Evolutionary conservation across 2,329 filamentous ascomycete genomes (phyloP).

Genomic region (Aspergillus alliaceus): DNA sequence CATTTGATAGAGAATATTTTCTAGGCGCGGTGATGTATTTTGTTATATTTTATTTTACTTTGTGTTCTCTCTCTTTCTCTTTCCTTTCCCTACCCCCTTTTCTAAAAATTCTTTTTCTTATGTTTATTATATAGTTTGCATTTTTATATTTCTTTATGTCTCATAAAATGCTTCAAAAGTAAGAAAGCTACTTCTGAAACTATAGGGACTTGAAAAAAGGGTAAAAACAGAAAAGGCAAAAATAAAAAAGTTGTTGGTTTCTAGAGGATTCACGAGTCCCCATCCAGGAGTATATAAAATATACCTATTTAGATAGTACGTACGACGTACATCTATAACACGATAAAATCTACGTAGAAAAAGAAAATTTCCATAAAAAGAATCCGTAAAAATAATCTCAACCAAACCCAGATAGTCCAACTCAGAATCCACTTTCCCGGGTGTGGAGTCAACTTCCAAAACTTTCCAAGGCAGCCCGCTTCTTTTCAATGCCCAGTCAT

Average conservation of each 20-base stretch:
- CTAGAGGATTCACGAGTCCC: not conserved
- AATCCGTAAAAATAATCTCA: constrained; percentile 1
- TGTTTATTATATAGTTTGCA: not conserved
- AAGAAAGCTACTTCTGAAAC: no score
- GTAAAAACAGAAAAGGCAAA: not conserved
- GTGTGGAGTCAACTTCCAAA: constrained; percentile 8
- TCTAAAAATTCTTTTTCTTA: not conserved
- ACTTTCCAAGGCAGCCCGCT: constrained; percentile 8
- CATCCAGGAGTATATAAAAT: not conserved
- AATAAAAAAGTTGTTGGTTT: not conserved
- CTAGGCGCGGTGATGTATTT: no score
- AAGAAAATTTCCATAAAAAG: not conserved
- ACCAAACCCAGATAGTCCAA: constrained; percentile 8
- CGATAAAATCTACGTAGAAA: not conserved
- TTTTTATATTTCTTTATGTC: not conserved
- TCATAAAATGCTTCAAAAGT: no score
- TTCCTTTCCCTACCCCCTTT: not conserved
- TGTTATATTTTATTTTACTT: not conserved
- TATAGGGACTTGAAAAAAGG: not conserved
- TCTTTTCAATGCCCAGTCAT: constrained; percentile 12
- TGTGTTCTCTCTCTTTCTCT: no score
- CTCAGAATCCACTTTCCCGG: constrained; percentile 14
- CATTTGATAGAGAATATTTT: not conserved
- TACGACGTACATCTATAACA: not conserved
- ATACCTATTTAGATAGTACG: not conserved